Percentiles rank a stretch among this genome's conserved stretches.
Conservation (phyloP, 805 yeast species). For the Sugiyamaella boreocaroliniensis region DNA sequence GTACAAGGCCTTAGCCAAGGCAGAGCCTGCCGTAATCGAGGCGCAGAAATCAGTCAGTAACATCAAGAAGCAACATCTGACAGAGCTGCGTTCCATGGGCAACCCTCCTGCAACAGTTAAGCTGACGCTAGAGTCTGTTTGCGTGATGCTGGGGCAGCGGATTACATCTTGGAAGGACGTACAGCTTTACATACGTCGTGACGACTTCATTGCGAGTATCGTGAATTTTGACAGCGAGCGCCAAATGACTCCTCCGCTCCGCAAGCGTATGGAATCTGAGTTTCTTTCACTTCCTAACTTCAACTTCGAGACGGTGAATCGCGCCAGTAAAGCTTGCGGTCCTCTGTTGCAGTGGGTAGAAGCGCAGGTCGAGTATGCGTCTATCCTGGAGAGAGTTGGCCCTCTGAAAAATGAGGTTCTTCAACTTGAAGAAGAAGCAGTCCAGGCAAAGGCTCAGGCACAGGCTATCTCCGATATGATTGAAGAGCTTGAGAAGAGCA, state of each 20-base stretch:
- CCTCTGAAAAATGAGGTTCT: constrained; percentile 67
- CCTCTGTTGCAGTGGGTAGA: constrained; percentile 83
- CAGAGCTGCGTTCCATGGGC: constrained; percentile 81
- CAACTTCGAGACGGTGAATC: constrained; percentile 63
- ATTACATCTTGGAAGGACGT: constrained; percentile 74
- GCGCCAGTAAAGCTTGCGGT: constrained; percentile 95
- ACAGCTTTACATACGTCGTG: constrained; percentile 68
- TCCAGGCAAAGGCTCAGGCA: constrained; percentile 58
- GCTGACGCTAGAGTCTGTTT: constrained; percentile 79
- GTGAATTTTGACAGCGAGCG: constrained; percentile 62
- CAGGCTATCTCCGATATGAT: constrained; percentile 80
- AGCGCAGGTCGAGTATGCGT: constrained; percentile 78
- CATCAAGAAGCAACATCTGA: constrained; percentile 84
- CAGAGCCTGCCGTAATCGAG: constrained; percentile 77
- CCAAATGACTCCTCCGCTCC: constrained; percentile 48
- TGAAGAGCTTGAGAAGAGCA: constrained; percentile 58
- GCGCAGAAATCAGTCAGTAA: constrained; percentile 88
- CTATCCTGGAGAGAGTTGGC: constrained; percentile 60
- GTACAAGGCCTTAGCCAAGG: constrained; percentile 56
- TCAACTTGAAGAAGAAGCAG: constrained; percentile 51
- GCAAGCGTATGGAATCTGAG: constrained; percentile 48
- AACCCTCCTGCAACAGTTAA: constrained; percentile 89
- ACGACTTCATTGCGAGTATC: constrained; percentile 79
- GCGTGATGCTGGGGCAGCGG: constrained; percentile 68
- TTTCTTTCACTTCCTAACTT: constrained; percentile 61